Base-by-base conservation (phyloP, 2,329 filamentous ascomycete species). In the Botryosphaeria dothidea region DNA sequence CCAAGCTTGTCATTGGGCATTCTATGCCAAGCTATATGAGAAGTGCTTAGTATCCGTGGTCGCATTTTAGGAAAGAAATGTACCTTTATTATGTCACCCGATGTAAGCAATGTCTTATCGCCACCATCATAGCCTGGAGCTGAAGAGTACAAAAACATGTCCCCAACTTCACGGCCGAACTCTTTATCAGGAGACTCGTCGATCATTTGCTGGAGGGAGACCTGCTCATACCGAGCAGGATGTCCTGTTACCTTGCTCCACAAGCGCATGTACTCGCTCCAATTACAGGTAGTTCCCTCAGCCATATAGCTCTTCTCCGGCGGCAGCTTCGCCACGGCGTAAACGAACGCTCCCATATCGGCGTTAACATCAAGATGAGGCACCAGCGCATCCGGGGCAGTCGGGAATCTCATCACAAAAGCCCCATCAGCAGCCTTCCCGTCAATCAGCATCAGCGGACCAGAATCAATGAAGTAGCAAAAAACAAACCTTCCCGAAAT, bases 41-140 rank as follows among this genome's bases (percentile, higher is more conserved):
- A 52, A 15, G 27, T 19, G 27, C 15, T n/a, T n/a, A 27, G 17
- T 48, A 13, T 2, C 19, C 29, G 38, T 45, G 0, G 75, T 69
- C 74, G 79, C 3, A n/a, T 1, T 3, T 11, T 29, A 17, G 4
- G 25, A 31, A 15, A 1, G 54, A 19, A 15, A 17, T 25, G 15
- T 21, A 58, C 54, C 38, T 58, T 34, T 9, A 56, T 54, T 23
- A 65, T 60, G 7, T 65, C 25, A 17, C 27, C 56, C 2, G 64
- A 45, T 17, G 45, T 27, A 8, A 52, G 27, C 8, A 65, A 19
- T 29, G 31, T 54, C 4, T 38, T 7, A 17, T 65, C 81, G 0
- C 74, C 81, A 0, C 83, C 83, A 66, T 82, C 82, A 63, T 85
- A 85, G 0, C 83, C 83, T 0, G 82, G 82, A 38, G 83, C 75